A percentile compares a stretch with the other conserved stretches of the same genome.
Evolutionary conservation across 2,329 filamentous ascomycete species (phyloP).

Genomic region (Aurifilum marmelostoma): DNA sequence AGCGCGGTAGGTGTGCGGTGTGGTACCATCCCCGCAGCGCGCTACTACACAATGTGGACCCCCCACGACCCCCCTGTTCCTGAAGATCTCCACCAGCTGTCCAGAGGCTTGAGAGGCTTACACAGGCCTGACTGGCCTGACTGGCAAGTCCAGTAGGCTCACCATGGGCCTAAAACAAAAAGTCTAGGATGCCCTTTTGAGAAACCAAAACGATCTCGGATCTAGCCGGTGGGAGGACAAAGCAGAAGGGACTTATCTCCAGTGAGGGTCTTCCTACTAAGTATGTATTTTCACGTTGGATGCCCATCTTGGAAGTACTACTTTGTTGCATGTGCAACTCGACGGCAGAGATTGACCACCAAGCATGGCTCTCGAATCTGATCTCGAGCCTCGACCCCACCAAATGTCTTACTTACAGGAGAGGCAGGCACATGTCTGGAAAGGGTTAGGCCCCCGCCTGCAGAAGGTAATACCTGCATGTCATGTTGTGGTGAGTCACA

Average conservation of each 20-base stretch:
- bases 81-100: constrained; percentile 15
- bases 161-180: neutral
- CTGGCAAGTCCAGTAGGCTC: neutral
- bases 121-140: neutral
- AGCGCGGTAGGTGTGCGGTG: neutral
- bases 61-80: neutral
- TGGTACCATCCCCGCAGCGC: constrained; percentile 23
- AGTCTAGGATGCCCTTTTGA: neutral
- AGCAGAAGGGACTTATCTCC: neutral
- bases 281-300: neutral
- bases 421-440: neutral
- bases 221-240: neutral
- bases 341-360: neutral
- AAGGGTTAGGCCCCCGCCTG: neutral
- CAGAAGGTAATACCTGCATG: neutral
- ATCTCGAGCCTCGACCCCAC: neutral
- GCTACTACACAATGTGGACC: constrained; percentile 11
- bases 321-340: neutral
- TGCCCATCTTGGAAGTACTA: too few relatives aligned
- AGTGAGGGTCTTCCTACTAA: neutral
- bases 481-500: neutral
- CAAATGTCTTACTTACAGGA: neutral
- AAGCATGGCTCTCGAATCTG: neutral
- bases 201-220: neutral
- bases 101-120: neutral